phyloP scores from a whole-genome alignment of 2,329 filamentous ascomycete genomes.

The Penicillium sp. region DNA sequence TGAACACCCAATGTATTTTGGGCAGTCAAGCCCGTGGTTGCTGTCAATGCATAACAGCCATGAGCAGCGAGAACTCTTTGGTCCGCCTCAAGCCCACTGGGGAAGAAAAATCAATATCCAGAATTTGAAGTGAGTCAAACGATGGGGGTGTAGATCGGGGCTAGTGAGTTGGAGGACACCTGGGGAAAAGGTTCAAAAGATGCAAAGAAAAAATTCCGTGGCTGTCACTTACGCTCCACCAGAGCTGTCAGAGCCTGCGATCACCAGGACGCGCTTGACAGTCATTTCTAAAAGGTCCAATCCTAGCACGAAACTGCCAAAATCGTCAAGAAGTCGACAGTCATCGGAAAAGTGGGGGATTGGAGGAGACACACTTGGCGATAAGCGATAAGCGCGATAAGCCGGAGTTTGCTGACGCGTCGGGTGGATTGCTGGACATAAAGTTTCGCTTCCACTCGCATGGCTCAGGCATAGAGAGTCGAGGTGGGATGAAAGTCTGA shows the following conservation, averaged over 20 bases:
- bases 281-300: constrained; percentile 26
- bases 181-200: too few relatives aligned
- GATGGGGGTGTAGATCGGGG: too few relatives aligned
- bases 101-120: constrained; percentile 7
- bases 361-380: constrained; percentile 6
- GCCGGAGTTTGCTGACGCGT: not conserved
- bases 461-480: too few relatives aligned
- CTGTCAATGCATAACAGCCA: constrained; percentile 92
- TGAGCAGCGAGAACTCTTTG: constrained; percentile 91
- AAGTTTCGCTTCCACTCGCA: too few relatives aligned
- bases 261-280: constrained; percentile 61
- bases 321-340: not conserved
- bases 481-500: too few relatives aligned
- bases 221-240: constrained; percentile 67
- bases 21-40: constrained; percentile 89
- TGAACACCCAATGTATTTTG: constrained; percentile 85
- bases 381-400: constrained; percentile 16
- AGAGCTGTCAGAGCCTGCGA: constrained; percentile 85
- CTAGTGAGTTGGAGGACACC: too few relatives aligned
- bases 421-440: too few relatives aligned
- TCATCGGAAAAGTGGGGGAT: constrained; percentile 4
- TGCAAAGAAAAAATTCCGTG: too few relatives aligned
- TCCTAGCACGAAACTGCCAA: constrained; percentile 1
- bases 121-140: not conserved
- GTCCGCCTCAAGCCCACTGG: constrained; percentile 86